Base-by-base conservation (phyloP, 192 early-diverging fungal genomes). In the Umbelopsis ramanniana region DNA sequence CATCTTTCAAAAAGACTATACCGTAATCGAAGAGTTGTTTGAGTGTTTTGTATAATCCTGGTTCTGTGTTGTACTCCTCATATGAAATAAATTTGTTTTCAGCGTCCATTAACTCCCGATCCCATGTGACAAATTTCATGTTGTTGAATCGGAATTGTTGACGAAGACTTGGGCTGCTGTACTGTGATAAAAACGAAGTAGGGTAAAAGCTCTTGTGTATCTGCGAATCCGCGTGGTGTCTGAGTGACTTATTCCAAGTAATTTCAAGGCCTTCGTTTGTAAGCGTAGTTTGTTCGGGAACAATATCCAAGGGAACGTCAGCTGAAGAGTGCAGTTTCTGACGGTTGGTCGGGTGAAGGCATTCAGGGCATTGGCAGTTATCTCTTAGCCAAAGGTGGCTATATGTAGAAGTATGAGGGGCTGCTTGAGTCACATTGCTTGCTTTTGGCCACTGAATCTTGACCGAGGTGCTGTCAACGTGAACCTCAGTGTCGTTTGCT, bases 21-120 rank as follows among this genome's bases (percentile, higher is more conserved):
- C 93, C 93, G 75, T 87, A 87, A 40, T 86, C 80, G 71, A 84
- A 84, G 45, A 95, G 54, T 54, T 91, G 84, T 63, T 72, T 74
- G 24, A 93, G 72, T 3, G 86, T 83, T 26, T 72, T 69, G 8
- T 81, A 76, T n/a, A 95, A 70, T 0, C 84, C 85, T 37, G 81
- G 68, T 24, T 83, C 73, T 7, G 82, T 83, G 15, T 78, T 82
- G 54, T 89, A 88, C 22, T 90, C 84, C 24, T 88, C 70, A 74
- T 88, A 90, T 17, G 74, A 60, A 33, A 89, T 54, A 82, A 85
- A 88, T 22, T 83, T 72, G 19, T 81, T 78, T 47, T 83, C 74
- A 5, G 71, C 52, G 19, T 82, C 46, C 68, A 83, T 82, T 43
- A 81, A 47, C 22, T 69, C 46, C 14, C 70, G 40, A 50, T 76